A percentile compares a stretch with the other conserved stretches of the same genome.
phyloP scores from a whole-genome alignment of 2,329 filamentous ascomycete species.

The Plenodomus tracheiphilus region DNA sequence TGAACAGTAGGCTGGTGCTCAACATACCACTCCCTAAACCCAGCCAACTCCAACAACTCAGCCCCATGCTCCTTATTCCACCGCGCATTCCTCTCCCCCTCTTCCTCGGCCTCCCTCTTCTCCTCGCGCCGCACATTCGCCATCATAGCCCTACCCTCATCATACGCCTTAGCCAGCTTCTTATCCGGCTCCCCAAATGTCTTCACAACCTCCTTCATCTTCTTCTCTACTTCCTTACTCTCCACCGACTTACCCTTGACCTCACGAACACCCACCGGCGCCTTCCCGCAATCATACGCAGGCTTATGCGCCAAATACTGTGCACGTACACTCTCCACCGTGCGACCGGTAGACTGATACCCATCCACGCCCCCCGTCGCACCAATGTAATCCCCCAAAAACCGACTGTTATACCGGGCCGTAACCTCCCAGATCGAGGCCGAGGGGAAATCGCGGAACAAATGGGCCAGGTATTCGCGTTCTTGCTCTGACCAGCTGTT shows the following conservation, averaged over 20 bases:
- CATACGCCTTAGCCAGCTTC: no score
- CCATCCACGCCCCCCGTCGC: conserved; percentile 10
- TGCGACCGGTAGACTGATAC: conserved; percentile 19
- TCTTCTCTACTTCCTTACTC: not conserved
- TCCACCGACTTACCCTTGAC: not conserved
- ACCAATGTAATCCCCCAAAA: conserved; percentile 16
- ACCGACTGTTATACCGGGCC: conserved; percentile 27
- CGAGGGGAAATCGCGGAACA: conserved; percentile 16
- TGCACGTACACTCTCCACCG: conserved; percentile 30
- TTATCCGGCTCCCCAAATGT: not conserved
- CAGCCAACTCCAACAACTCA: no score
- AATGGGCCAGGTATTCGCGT: conserved; percentile 19
- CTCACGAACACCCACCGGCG: not conserved
- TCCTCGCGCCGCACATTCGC: no score
- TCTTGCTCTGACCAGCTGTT: conserved; percentile 19
- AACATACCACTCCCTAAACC: no score
- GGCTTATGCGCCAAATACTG: conserved; percentile 31
- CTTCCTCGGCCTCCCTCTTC: no score
- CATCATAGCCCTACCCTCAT: no score
- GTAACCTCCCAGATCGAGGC: conserved; percentile 31
- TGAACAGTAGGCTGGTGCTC: no score
- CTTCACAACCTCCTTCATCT: not conserved
- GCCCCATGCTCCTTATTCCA: no score
- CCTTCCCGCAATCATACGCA: conserved; percentile 22
- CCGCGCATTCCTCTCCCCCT: no score